Evolutionary conservation across 108 stramenopile species (phyloP).

Genomic region (Thalassiosira profunda): DNA sequence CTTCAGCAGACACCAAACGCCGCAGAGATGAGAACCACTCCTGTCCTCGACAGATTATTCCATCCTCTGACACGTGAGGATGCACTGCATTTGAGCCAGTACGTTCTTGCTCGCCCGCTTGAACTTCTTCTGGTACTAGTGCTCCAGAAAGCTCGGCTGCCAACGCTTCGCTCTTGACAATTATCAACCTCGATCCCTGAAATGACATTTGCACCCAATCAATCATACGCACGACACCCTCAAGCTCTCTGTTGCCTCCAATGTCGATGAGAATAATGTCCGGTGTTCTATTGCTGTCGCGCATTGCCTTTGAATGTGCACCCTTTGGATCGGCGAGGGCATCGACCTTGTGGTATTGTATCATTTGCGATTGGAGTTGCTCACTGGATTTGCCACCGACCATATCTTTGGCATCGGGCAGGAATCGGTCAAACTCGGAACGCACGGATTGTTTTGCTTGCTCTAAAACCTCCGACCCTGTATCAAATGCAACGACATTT

Average conservation of each 20-base stretch:
- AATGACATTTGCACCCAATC: constrained; percentile 66
- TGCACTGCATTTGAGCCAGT: not conserved
- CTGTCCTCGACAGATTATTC: constrained; percentile 24
- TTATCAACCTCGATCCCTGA: constrained; percentile 45
- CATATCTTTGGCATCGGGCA: not conserved
- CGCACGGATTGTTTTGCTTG: constrained; percentile 16
- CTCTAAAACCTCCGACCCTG: constrained; percentile 68
- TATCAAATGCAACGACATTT: constrained; percentile 75
- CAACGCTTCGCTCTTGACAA: constrained; percentile 81
- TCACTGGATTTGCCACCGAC: constrained; percentile 1
- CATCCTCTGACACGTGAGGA: constrained; percentile 15
- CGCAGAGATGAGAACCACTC: constrained; percentile 29
- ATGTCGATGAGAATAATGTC: constrained; percentile 81
- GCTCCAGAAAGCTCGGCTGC: constrained; percentile 25
- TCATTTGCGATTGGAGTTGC: constrained; percentile 12
- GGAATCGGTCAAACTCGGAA: constrained; percentile 10
- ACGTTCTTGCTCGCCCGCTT: not conserved
- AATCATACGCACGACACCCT: constrained; percentile 66
- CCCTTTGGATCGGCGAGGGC: constrained; percentile 68
- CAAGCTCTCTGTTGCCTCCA: constrained; percentile 82
- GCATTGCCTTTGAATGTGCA: constrained; percentile 33
- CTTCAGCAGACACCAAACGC: not conserved
- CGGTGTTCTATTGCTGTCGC: constrained; percentile 21
- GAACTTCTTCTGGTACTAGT: not conserved
- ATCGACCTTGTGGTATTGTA: constrained; percentile 51